Evolutionary conservation across 352 stramenopile species (phyloP).

Genomic region (Globisporangium recalcitrans): DNA sequence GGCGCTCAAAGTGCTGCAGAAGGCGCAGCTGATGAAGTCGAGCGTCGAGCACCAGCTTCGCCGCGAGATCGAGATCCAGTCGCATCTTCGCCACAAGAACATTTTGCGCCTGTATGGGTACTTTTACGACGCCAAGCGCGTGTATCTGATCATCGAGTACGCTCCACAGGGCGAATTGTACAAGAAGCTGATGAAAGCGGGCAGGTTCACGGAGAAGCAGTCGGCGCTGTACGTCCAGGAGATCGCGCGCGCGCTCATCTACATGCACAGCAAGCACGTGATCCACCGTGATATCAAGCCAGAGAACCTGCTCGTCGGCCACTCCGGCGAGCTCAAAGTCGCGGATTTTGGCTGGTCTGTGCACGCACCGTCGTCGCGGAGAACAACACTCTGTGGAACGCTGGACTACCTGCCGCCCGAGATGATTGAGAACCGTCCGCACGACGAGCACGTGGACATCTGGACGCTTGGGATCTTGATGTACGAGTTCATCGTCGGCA

Average conservation of each 20-base stretch:
- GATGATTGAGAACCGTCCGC: constrained; percentile 98
- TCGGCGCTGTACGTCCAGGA: constrained; percentile 94
- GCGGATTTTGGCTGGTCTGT: constrained; percentile 99
- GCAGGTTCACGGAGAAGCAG: constrained; percentile 91
- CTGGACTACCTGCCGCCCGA: constrained; percentile 99
- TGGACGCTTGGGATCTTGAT: constrained; percentile 98
- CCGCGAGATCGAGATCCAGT: constrained; percentile 99
- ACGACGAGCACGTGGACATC: constrained; percentile 96
- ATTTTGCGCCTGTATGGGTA: constrained; percentile 98
- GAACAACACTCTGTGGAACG: constrained; percentile 98
- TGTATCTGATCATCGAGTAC: constrained; percentile 99
- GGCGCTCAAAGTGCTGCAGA: constrained; percentile 98
- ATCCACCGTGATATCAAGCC: constrained; percentile 99
- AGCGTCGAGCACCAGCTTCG: constrained; percentile 98
- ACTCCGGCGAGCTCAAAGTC: constrained; percentile 97
- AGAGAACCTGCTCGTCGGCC: constrained; percentile 97
- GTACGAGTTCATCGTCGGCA: constrained; percentile 98
- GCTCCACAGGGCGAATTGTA: constrained; percentile 97
- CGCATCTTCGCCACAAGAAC: constrained; percentile 95
- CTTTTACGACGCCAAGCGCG: constrained; percentile 97
- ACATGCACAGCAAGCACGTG: constrained; percentile 99
- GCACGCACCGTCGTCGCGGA: constrained; percentile 94
- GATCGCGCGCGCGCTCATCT: constrained; percentile 91
- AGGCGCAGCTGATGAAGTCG: constrained; percentile 95
- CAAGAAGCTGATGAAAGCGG: constrained; percentile 92